Base-by-base conservation (phyloP, 768 basidiomycete species). In the Xerocomellus intermedius region DNA sequence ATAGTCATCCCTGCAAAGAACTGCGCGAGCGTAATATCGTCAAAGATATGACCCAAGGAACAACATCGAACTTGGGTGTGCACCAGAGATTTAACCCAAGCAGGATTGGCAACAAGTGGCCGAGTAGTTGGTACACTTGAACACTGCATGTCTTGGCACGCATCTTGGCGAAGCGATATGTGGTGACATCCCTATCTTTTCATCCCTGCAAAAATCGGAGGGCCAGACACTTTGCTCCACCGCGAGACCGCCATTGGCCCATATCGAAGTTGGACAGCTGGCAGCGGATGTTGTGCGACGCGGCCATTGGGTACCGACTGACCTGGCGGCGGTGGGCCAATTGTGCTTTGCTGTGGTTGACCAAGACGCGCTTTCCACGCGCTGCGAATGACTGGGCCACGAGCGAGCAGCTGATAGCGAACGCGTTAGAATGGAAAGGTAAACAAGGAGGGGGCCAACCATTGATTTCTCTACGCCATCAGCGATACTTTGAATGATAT, bases 381-480 rank as follows among this genome's bases (percentile, higher is more conserved):
- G 46, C 78, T 78, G 38, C 87, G 84, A 63, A 93, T 86, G 17
- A 76, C 69, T 43, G 75, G 77, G 9, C 82, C 82, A 48, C 86
- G 82, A 38, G 79, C 79, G 13, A 93, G 78, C 42, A 93, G 80
- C 91, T 93, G 50, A 49, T 70, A 71, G 19, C 13, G 17, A 58
- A 52, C 47, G 30, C 39, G 58, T 60, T 50, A 63, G 52, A 60
- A 46, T 32, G 32, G 26, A 41, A 39, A 52, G 21, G 41, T 42
- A 49, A 32, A 47, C 45, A 37, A 42, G 28, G 41, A 57, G 46
- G 33, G 36, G 21, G 75, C 87, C 66, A 64, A 98, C 96, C 60
- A 77, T 77, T 38, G 92, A 84, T 65, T 90, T 89, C 66, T 96
- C 93, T 37, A 98, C 93, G 10, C 97, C 97, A 69, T 98, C 96